Conservation (phyloP, 495 filamentous ascomycete species). For the Astrothelium macrocarpum region DNA sequence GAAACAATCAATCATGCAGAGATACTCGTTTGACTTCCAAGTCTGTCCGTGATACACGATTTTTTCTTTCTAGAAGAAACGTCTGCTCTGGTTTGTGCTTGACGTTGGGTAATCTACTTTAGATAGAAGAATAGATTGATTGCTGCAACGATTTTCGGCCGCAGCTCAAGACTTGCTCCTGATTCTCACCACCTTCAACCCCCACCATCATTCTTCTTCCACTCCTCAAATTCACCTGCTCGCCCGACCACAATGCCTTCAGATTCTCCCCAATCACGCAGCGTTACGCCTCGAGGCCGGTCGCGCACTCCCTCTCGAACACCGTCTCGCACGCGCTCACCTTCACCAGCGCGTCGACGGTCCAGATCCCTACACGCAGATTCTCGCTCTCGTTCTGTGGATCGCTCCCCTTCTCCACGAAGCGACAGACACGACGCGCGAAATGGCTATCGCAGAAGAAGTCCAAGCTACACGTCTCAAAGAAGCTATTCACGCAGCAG, state of each 20-base stretch:
- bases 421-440: constrained; percentile 1
- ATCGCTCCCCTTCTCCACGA: constrained; percentile 6
- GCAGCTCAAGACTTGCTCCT: too few species aligned
- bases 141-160: too few species aligned
- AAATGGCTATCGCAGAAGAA: constrained; percentile 5
- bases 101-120: too few species aligned
- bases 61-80: too few species aligned
- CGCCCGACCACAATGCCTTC: not conserved
- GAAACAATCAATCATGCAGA: not conserved
- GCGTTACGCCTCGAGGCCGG: constrained; percentile 1
- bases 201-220: not conserved
- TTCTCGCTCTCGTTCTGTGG: constrained; percentile 7
- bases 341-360: constrained; percentile 1
- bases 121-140: too few species aligned
- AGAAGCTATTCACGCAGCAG: constrained; percentile 4
- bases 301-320: constrained; percentile 10
- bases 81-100: too few species aligned
- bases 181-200: too few species aligned
- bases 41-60: too few species aligned
- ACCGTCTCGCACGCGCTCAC: constrained; percentile 3
- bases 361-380: constrained; percentile 7
- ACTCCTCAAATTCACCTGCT: not conserved
- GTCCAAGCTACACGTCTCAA: not conserved
- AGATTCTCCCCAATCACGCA: not conserved
- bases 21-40: too few species aligned